phyloP scores from a whole-genome alignment of 2,329 filamentous ascomycete genomes.

The Colletotrichum sp. region DNA sequence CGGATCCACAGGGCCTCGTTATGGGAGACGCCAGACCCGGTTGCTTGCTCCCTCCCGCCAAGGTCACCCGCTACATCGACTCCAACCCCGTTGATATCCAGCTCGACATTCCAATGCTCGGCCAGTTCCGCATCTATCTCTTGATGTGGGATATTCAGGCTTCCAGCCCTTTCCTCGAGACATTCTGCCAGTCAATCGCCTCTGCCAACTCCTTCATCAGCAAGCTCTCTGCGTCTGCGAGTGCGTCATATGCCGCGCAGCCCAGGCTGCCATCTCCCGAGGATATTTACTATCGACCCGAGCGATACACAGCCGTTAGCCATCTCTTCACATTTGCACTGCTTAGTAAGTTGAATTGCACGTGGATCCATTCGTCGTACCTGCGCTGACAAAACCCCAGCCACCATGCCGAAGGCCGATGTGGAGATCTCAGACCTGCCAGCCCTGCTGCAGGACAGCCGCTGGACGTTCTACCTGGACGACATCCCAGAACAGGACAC shows the following conservation, averaged over 20 bases:
- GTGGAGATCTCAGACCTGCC: slow-evolving; percentile 73
- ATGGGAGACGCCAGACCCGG: slow-evolving; percentile 58
- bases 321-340: slow-evolving; percentile 73
- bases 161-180: slow-evolving; percentile 62
- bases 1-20: slow-evolving; percentile 41
- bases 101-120: slow-evolving; percentile 77
- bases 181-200: slow-evolving; percentile 61
- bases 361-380: background rate
- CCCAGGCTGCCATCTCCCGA: slow-evolving; percentile 61
- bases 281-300: slow-evolving; percentile 70
- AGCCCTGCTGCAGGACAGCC: slow-evolving; percentile 63
- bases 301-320: slow-evolving; percentile 72
- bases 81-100: slow-evolving; percentile 80
- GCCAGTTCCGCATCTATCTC: slow-evolving; percentile 79
- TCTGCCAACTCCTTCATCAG: slow-evolving; percentile 60
- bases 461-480: slow-evolving; percentile 77
- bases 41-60: slow-evolving; percentile 68
- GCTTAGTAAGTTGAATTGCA: slow-evolving; percentile 58
- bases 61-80: slow-evolving; percentile 76
- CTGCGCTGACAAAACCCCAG: slow-evolving; percentile 29
- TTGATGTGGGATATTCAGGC: slow-evolving; percentile 67
- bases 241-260: slow-evolving; percentile 65
- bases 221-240: slow-evolving; percentile 63
- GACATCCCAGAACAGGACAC: slow-evolving; percentile 63
- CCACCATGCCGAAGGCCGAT: slow-evolving; percentile 64